These are phyloP conservation scores for Carex kokanica DNA, from an alignment of 176 grass and related monocot species.

Conservation along the genomic window DNA sequence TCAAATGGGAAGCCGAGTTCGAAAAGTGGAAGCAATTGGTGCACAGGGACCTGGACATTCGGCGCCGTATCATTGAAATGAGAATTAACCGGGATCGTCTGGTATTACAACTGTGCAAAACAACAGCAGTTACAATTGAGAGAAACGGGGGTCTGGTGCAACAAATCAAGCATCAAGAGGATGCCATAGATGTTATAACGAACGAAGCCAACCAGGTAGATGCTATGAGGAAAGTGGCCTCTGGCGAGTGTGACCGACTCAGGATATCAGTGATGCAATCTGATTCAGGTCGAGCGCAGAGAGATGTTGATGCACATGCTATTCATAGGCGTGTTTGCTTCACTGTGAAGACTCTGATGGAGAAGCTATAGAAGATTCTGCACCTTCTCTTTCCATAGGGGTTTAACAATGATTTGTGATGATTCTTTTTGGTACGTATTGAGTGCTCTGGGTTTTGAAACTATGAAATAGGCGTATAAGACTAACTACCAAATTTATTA, in stretches of 20 bases:
- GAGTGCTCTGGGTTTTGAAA: neutral
- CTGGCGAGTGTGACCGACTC: neutral
- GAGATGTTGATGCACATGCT: neutral
- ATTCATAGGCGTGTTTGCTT: neutral
- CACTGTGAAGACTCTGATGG: slow-evolving; percentile 7
- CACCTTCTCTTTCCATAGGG: neutral
- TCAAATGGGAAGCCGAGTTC: neutral
- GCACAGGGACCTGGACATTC: neutral
- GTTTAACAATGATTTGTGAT: neutral
- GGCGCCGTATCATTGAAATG: neutral
- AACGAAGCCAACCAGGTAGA: neutral
- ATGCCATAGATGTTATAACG: neutral
- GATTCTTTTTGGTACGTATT: neutral
- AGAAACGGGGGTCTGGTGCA: neutral
- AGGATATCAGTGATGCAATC: neutral
- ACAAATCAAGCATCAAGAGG: neutral
- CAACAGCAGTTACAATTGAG: neutral
- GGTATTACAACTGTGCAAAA: neutral
- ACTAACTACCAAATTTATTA: neutral
- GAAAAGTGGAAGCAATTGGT: neutral
- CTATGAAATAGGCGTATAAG: neutral
- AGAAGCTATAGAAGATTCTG: neutral
- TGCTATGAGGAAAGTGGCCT: neutral
- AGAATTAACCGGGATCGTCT: neutral
- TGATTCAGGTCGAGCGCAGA: neutral